Conservation (phyloP, 495 filamentous ascomycete genomes). For the Trichocladium uniseriatum region DNA sequence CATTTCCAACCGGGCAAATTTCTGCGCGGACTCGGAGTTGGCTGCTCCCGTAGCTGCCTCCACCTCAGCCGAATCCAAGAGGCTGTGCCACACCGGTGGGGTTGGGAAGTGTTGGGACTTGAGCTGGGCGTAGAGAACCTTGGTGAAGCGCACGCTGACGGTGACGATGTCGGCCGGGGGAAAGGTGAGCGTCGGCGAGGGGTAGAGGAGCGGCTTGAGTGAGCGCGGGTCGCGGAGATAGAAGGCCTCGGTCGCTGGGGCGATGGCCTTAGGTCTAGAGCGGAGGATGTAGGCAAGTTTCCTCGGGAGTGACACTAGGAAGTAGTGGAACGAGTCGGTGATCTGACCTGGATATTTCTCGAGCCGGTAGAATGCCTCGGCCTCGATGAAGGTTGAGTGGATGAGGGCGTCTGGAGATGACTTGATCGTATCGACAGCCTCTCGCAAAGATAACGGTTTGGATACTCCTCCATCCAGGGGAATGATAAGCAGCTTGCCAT, state of each 20-base stretch:
- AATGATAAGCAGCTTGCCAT: constrained; percentile 64
- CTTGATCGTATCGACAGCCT: constrained; percentile 51
- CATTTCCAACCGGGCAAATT: constrained; percentile 48
- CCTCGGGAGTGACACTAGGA: constrained; percentile 64
- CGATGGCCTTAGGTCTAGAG: constrained; percentile 59
- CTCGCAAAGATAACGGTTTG: constrained; percentile 45
- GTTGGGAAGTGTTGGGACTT: constrained; percentile 76
- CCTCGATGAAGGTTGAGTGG: constrained; percentile 61
- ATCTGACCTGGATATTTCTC: constrained; percentile 73
- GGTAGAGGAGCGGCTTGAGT: constrained; percentile 55
- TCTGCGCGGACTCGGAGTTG: neutral
- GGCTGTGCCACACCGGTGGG: constrained; percentile 52
- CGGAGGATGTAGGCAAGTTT: constrained; percentile 76
- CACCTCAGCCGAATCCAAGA: constrained; percentile 20
- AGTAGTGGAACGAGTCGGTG: constrained; percentile 58
- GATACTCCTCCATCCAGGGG: constrained; percentile 36
- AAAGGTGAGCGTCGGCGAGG: constrained; percentile 41
- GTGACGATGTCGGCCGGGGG: constrained; percentile 70
- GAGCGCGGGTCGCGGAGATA: constrained; percentile 82
- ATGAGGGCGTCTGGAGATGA: constrained; percentile 45
- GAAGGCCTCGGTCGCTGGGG: constrained; percentile 80
- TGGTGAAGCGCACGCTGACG: constrained; percentile 70
- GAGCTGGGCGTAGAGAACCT: constrained; percentile 82
- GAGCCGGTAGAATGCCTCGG: constrained; percentile 82
- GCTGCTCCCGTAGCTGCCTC: neutral